phyloP scores from a whole-genome alignment of 148 eudicot species.

The Fagopyrum tataricum region DNA sequence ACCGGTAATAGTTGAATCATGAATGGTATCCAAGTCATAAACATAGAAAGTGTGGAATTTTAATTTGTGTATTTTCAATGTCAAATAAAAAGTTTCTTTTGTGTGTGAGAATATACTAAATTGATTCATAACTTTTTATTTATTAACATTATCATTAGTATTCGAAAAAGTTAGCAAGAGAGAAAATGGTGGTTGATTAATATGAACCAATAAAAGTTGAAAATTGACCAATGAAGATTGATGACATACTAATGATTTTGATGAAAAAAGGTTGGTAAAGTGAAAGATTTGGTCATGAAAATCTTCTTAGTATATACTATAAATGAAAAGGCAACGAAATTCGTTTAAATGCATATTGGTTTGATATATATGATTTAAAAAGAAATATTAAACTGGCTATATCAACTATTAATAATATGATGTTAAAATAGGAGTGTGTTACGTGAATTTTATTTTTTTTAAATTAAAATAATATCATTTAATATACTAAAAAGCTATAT shows the following conservation, averaged over 20 bases:
- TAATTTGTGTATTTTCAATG: neutral
- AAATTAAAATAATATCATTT: too few relatives aligned
- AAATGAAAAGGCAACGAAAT: neutral
- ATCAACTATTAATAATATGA: too few relatives aligned
- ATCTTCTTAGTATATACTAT: neutral
- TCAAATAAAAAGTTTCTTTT: neutral
- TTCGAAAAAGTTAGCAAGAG: neutral
- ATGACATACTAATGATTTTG: neutral
- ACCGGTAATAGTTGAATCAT: too few relatives aligned
- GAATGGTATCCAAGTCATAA: conserved; percentile 2
- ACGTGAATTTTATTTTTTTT: too few relatives aligned
- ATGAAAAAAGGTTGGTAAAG: neutral
- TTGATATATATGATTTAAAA: too few relatives aligned
- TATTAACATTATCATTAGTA: neutral
- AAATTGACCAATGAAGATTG: neutral
- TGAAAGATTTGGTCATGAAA: neutral
- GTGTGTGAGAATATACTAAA: neutral
- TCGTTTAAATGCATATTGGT: too few relatives aligned
- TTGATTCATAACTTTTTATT: conserved; percentile 3
- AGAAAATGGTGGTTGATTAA: neutral
- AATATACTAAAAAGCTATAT: too few relatives aligned
- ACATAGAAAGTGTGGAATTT: neutral
- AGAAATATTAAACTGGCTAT: too few relatives aligned
- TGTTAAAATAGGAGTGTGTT: too few relatives aligned
- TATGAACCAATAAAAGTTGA: neutral